phyloP scores from a whole-genome alignment of 2,329 filamentous ascomycete genomes.

The Diatrype stigma region DNA sequence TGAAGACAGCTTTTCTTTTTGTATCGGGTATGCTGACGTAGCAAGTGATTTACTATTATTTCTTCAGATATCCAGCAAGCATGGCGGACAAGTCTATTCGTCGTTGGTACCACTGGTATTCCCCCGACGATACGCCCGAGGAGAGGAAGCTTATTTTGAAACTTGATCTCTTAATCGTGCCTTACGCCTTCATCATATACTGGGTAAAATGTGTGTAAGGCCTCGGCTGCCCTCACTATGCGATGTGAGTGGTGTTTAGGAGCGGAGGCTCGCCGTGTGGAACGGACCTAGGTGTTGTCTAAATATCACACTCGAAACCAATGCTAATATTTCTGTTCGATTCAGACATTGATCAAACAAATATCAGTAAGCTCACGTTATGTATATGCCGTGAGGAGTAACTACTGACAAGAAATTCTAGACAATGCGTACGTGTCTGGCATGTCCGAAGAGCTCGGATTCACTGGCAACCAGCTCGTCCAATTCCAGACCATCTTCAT shows the following conservation, averaged over 20 bases:
- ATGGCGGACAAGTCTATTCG: background rate
- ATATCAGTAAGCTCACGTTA: conserved; percentile 11
- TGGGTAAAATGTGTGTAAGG: conserved; percentile 14
- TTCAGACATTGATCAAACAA: conserved; percentile 12
- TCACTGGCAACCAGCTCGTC: conserved; percentile 51
- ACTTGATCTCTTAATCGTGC: conserved; percentile 16
- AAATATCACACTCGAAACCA: too few relatives aligned
- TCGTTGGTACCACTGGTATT: conserved; percentile 17
- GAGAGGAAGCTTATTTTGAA: conserved; percentile 15
- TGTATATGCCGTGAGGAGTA: background rate
- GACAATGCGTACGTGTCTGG: conserved; percentile 54
- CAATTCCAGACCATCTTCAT: conserved; percentile 48
- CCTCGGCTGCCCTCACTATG: too few relatives aligned
- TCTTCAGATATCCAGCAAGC: too few relatives aligned
- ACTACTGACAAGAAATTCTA: conserved; percentile 13
- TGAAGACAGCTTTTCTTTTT: too few relatives aligned
- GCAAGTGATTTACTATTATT: too few relatives aligned
- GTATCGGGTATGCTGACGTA: too few relatives aligned
- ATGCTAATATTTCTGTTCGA: too few relatives aligned
- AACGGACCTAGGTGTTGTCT: too few relatives aligned
- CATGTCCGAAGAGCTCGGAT: conserved; percentile 46
- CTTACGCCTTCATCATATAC: conserved; percentile 15
- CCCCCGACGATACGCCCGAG: conserved; percentile 12
- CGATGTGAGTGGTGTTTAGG: too few relatives aligned
- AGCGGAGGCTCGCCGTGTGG: too few relatives aligned